These are phyloP conservation scores for Coniochaeta ligniaria DNA, from an alignment of 2,329 filamentous ascomycete genomes.

Conservation along the genomic window DNA sequence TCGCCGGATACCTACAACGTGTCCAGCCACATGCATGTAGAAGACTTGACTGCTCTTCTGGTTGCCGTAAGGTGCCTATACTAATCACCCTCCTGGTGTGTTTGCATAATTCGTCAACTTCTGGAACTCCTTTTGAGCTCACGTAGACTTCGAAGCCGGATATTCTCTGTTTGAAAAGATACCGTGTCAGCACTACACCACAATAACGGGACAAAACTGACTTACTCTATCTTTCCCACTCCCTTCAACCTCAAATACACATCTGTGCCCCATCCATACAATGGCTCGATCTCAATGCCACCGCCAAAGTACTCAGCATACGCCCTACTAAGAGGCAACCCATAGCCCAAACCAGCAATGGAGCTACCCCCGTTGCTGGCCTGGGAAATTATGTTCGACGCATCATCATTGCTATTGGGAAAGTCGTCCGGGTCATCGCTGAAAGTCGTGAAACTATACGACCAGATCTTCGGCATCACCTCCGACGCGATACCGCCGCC, in stretches of 20 bases:
- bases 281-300: slow-evolving; percentile 87
- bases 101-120: no score
- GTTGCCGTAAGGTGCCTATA: not conserved
- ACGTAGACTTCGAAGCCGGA: not conserved
- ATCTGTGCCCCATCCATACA: slow-evolving; percentile 85
- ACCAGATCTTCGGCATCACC: slow-evolving; percentile 83
- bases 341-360: slow-evolving; percentile 90
- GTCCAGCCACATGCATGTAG: no score
- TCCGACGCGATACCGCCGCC: slow-evolving; percentile 87
- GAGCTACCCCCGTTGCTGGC: slow-evolving; percentile 68
- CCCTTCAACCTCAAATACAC: slow-evolving; percentile 61
- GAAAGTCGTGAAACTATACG: slow-evolving; percentile 96
- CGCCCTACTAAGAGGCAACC: slow-evolving; percentile 79
- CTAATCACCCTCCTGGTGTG: not conserved
- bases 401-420: slow-evolving; percentile 47
- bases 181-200: not conserved
- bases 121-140: not conserved
- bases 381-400: slow-evolving; percentile 67
- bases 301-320: slow-evolving; percentile 99
- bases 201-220: not conserved
- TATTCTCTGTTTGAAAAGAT: not conserved
- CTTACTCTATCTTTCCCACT: slow-evolving; percentile 45
- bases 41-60: no score
- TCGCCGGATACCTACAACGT: no score
- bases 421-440: slow-evolving; percentile 51